Percentiles rank a stretch among this genome's conserved stretches.
Conservation (phyloP, 2,329 filamentous ascomycete species). For the Curvularia eragrostidis region DNA sequence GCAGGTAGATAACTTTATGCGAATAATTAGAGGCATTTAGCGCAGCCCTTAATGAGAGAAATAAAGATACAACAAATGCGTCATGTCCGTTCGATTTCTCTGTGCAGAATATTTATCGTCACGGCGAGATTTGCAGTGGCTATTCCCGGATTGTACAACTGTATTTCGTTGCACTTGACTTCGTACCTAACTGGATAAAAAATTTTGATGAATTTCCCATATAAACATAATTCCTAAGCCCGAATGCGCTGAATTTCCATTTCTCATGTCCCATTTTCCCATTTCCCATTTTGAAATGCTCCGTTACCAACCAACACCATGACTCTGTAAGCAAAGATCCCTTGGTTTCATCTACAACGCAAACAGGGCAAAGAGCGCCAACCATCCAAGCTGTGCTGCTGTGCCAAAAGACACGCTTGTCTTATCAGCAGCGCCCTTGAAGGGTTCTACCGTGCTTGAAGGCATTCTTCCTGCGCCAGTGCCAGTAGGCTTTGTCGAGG, state of each 20-base stretch:
- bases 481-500: conserved; percentile 10
- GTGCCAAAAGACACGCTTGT: conserved; percentile 21
- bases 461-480: conserved; percentile 27
- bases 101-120: not conserved
- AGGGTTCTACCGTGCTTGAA: conserved; percentile 24
- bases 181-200: not conserved
- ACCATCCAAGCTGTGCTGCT: conserved; percentile 20
- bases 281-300: not conserved
- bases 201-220: not conserved
- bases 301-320: not conserved
- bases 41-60: not conserved
- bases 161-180: not conserved
- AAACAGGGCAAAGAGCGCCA: conserved; percentile 25
- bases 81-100: not conserved
- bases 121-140: not conserved
- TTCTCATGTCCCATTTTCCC: not conserved
- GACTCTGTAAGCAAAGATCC: not conserved
- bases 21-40: not conserved
- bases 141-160: not conserved
- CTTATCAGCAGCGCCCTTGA: conserved; percentile 27
- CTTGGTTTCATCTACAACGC: conserved; percentile 5
- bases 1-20: not conserved
- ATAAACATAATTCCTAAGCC: not conserved
- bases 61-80: not conserved
- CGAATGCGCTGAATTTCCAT: not conserved